A percentile compares a stretch with the other conserved stretches of the same genome.
Conservation (phyloP, 1,284 basidiomycete genomes). For the Sanghuangporus baumii region DNA sequence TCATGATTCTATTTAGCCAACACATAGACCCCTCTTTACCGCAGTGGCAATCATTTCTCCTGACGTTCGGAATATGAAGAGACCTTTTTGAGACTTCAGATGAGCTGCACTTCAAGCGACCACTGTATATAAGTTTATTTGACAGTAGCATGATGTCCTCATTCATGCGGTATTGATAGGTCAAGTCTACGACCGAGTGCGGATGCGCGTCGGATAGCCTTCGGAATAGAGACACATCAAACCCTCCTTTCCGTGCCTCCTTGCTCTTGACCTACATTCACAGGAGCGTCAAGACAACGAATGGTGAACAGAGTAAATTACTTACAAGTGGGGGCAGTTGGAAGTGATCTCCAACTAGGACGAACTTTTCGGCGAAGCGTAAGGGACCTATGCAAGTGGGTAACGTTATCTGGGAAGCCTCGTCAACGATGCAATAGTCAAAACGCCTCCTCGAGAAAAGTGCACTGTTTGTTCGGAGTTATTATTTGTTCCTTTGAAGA, state of each 20-base stretch:
- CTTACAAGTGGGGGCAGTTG: slow-evolving; percentile 90
- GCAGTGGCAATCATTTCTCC: slow-evolving; percentile 23
- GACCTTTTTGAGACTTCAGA: slow-evolving; percentile 58
- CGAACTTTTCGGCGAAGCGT: slow-evolving; percentile 84
- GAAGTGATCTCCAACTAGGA: slow-evolving; percentile 95
- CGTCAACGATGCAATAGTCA: slow-evolving; percentile 98
- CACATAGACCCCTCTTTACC: slow-evolving; percentile 31
- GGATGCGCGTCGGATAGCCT: slow-evolving; percentile 84
- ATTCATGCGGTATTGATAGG: slow-evolving; percentile 95
- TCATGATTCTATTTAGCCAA: slow-evolving; percentile 69
- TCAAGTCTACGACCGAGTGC: slow-evolving; percentile 75
- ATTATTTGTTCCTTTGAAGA: not conserved
- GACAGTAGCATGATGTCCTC: slow-evolving; percentile 93
- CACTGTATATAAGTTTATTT: slow-evolving; percentile 84
- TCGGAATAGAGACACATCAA: slow-evolving; percentile 89
- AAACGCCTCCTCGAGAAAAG: slow-evolving; percentile 82
- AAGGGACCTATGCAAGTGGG: slow-evolving; percentile 94
- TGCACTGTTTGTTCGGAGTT: slow-evolving; percentile 44
- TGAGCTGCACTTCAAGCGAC: slow-evolving; percentile 76
- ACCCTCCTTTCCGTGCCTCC: slow-evolving; percentile 76
- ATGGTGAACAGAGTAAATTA: not conserved
- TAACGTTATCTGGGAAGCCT: slow-evolving; percentile 95
- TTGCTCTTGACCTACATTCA: slow-evolving; percentile 69
- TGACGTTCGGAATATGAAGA: slow-evolving; percentile 48
- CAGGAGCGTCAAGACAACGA: not conserved